Conservation (phyloP, 352 stramenopile genomes). For the Hyaloperonospora brassicae region DNA sequence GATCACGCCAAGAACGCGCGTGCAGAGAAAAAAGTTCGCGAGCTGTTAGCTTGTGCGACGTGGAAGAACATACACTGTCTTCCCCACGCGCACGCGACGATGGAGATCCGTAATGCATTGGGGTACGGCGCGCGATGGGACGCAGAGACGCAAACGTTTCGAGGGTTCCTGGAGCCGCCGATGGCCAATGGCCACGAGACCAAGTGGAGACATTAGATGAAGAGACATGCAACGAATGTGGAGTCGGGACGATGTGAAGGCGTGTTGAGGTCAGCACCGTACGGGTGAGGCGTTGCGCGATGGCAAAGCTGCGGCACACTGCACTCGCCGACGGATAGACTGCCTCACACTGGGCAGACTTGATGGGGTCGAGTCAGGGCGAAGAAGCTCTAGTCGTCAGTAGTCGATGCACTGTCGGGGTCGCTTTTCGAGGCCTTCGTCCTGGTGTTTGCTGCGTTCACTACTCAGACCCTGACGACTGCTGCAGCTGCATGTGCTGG, state of each 20-base stretch:
- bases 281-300: neutral
- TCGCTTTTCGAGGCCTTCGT: conserved; percentile 14
- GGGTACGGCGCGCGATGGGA: conserved; percentile 78
- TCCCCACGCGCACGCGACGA: conserved; percentile 51
- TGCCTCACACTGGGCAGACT: conserved; percentile 17
- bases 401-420: conserved; percentile 13
- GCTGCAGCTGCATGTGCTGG: conserved; percentile 13
- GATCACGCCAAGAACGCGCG: conserved; percentile 59
- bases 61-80: conserved; percentile 84
- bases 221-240: conserved; percentile 2
- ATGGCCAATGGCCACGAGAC: conserved; percentile 70
- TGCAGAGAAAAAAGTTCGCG: conserved; percentile 37
- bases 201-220: conserved; percentile 53
- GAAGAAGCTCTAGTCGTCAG: conserved; percentile 4
- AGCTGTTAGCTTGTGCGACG: conserved; percentile 44
- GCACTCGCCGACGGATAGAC: conserved; percentile 22
- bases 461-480: conserved; percentile 1
- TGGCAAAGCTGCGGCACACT: conserved; percentile 6
- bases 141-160: conserved; percentile 37
- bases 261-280: conserved; percentile 10
- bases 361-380: neutral
- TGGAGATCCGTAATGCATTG: conserved; percentile 59
- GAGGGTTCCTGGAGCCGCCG: conserved; percentile 78
- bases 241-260: conserved; percentile 11
- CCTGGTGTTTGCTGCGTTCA: conserved; percentile 13